phyloP scores from a whole-genome alignment of 2,329 filamentous ascomycete genomes.

The Ambrosiella cleistominuta region DNA sequence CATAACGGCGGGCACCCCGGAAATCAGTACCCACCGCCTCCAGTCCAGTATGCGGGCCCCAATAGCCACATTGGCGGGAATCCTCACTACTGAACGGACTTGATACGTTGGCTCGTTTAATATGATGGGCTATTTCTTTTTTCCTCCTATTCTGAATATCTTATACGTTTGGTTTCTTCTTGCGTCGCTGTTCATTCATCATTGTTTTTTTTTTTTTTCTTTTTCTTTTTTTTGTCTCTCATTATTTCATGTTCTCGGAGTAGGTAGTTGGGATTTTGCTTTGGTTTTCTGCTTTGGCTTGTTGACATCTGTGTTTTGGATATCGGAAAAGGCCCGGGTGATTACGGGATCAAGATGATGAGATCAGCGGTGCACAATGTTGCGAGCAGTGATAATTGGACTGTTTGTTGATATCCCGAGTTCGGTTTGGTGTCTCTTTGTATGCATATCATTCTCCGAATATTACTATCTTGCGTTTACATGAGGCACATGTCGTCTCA shows the following conservation, averaged over 20 bases:
- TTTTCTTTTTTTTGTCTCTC: not conserved
- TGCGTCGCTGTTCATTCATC: not conserved
- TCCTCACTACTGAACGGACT: conserved; percentile 4
- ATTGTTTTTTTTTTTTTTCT: not conserved
- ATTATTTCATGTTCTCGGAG: not conserved
- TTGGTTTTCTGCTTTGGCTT: not conserved
- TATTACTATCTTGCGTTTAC: not conserved
- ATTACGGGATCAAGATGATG: not conserved
- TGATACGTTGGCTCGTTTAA: not conserved
- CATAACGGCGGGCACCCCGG: conserved; percentile 12
- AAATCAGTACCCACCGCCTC: conserved; percentile 14
- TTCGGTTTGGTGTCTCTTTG: not conserved
- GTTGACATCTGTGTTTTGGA: not conserved
- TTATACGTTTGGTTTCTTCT: not conserved
- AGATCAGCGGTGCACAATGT: not conserved
- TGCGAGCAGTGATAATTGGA: not conserved
- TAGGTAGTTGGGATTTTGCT: not conserved
- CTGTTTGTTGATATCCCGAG: not conserved
- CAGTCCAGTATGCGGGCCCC: conserved; percentile 8
- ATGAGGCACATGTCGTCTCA: not conserved
- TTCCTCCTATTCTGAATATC: not conserved
- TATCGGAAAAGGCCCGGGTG: not conserved
- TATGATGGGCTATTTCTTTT: not conserved
- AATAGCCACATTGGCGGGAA: conserved; percentile 7
- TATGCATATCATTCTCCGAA: not conserved